Evolutionary conservation across 176 grass and related monocot genomes (phyloP), one percentile per base, ranked within the genome.

Genomic region (Carex parvula): DNA sequence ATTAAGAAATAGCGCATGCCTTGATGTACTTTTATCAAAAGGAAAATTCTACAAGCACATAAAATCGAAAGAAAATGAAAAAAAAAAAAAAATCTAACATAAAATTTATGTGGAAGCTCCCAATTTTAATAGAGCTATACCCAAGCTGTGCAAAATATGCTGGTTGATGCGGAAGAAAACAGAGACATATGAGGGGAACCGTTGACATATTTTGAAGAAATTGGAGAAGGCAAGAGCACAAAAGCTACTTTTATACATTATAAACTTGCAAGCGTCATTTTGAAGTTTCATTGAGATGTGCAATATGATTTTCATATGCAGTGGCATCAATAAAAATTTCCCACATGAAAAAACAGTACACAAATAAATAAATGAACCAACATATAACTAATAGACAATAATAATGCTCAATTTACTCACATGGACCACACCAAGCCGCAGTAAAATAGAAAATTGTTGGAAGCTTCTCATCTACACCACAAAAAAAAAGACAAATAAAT

Each of bases 401-500:
- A 65, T 68, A 64, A 14, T 57, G 35, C 30, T 64, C 20, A 67
- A 33, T 82, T 66, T 80, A 69, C 87, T 81, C 52, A 89, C 87
- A 89, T 64, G 83, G 87, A 75, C 87, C 87, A 35, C 87, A 89
- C 87, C 87, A 89, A 60, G 60, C 53, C 2, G 87, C 87, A 9
- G 87, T 89, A 56, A 89, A 89, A 76, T 89, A 89, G 65, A 89
- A 89, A 59, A 89, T 76, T 8, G 87, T 42, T 37, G 87, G 87
- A 59, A 85, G 60, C 53, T 85, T 89, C 64, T 85, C 87, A 85
- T 89, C 87, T 89, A 64, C 21, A 88, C 73, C 50, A 44, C 70
- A 88, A 44, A 64, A 81, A 6, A 33, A 53, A 67, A 58, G 13
- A 81, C 3, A 81, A 57, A 18, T 7, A 56, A 46, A 70, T 30